Evolutionary conservation across 257 asterid genomes (phyloP), one percentile per base, ranked within the genome.

Genomic region (Datura wrightii): DNA sequence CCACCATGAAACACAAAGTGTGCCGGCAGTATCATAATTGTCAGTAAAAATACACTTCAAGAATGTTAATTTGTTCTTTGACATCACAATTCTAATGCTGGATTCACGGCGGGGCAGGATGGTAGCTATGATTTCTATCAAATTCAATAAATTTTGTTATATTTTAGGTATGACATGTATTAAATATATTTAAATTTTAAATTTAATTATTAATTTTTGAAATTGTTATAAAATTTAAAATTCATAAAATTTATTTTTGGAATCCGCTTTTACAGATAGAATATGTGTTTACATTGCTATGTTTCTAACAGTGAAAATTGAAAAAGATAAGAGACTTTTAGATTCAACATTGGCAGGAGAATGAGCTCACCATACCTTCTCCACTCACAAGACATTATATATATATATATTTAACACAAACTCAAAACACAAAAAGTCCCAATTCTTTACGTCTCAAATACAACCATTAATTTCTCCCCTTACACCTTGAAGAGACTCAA

Each of bases 341-440:
- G 13, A 48, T 46, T 76, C 63, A 50, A 76, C 14, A 50, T 76
- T 7, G 24, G 11, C 82, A 52, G 31, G n/a, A 37, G 62, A 50
- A 31, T 76, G 19, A 76, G 11, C 46, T 62, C 58, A 74, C 42
- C 62, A 50, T 50, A 50, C 63, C 82, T 50, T 76, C 82, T 76
- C 62, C 63, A 52, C 60, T 76, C 63, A 74, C 48, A 24, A 76
- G 42, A 48, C 60, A 19, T 24, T 24, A 0, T 0, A 0, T 24
- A 19, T 48, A 74, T 48, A 19, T 74, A 74, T 69, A 39, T 2
- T 39, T 7, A 2, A 39, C 15, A 52, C 63, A 76, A 50, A 15
- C 82, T 50, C 62, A 50, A 50, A 50, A 52, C 82, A 39, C 50
- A 76, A 72, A 76, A 76, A 72, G 39, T 46, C 59, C 15, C 46